Evolutionary conservation across 2,329 filamentous ascomycete species (phyloP).

Genomic region (Cytospora paraplurivora): DNA sequence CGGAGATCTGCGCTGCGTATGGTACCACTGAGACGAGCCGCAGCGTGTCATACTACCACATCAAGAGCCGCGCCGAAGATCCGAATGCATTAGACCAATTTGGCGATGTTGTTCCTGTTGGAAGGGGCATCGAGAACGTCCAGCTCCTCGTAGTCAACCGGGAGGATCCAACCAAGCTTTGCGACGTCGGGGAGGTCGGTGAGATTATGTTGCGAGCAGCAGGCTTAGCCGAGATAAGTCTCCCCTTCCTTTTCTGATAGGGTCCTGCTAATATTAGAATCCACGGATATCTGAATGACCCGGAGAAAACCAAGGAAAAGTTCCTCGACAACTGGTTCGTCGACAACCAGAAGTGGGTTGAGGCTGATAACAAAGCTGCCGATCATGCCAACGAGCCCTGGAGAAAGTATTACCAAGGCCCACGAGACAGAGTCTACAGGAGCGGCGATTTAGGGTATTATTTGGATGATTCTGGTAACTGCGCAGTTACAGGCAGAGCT

Average conservation of each 20-base stretch:
- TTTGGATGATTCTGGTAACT: conserved; percentile 65
- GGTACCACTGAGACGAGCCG: too few relatives aligned
- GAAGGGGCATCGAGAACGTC: too few relatives aligned
- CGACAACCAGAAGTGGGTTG: conserved; percentile 68
- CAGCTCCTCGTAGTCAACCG: too few relatives aligned
- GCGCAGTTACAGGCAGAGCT: conserved; percentile 74
- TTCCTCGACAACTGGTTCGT: conserved; percentile 88
- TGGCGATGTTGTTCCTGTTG: too few relatives aligned
- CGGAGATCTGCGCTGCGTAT: too few relatives aligned
- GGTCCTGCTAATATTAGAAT: conserved; percentile 21
- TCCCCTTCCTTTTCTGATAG: conserved; percentile 4
- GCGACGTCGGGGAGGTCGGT: too few relatives aligned
- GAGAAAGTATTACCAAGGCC: conserved; percentile 77
- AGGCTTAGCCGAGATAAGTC: too few relatives aligned
- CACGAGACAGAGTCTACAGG: conserved; percentile 82
- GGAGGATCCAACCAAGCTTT: too few relatives aligned
- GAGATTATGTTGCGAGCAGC: too few relatives aligned
- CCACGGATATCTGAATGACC: conserved; percentile 48
- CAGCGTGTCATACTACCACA: too few relatives aligned
- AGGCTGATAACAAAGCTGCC: conserved; percentile 59
- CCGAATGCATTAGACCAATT: too few relatives aligned
- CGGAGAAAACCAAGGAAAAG: conserved; percentile 62
- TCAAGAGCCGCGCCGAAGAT: too few relatives aligned
- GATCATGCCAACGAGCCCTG: conserved; percentile 62
- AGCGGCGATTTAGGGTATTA: conserved; percentile 85